A percentile compares a stretch with the other conserved stretches of the same genome.
phyloP scores from a whole-genome alignment of 75 land plant species.

The Sequoiadendron giganteum region DNA sequence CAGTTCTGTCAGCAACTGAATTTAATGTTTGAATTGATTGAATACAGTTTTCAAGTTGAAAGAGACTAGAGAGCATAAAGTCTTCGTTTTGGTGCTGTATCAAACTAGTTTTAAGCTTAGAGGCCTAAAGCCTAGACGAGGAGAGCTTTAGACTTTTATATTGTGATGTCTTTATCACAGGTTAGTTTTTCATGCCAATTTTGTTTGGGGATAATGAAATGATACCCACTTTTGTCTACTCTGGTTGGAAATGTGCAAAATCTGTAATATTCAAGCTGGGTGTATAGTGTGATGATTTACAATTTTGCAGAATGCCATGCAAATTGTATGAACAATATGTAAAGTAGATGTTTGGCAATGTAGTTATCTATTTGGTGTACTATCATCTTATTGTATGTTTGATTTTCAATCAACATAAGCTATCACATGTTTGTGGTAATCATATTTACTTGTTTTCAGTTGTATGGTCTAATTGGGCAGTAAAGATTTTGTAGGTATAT shows the following conservation, averaged over 20 bases:
- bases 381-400: too few species aligned
- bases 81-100: background rate
- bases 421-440: too few species aligned
- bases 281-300: background rate
- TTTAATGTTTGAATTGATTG: slow-evolving; percentile 8
- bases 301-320: background rate
- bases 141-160: background rate
- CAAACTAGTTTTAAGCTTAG: slow-evolving; percentile 1
- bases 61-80: background rate
- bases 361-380: background rate
- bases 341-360: background rate
- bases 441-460: too few species aligned
- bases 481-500: too few species aligned
- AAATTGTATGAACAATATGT: background rate
- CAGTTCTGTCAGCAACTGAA: background rate
- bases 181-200: background rate
- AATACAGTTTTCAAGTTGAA: background rate
- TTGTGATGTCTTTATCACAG: background rate
- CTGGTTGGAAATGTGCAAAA: background rate
- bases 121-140: background rate
- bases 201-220: background rate
- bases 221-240: background rate
- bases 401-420: too few species aligned
- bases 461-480: too few species aligned
- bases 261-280: background rate